Conservation (phyloP, 2,329 filamentous ascomycete species). For the Cercospora zeina region DNA sequence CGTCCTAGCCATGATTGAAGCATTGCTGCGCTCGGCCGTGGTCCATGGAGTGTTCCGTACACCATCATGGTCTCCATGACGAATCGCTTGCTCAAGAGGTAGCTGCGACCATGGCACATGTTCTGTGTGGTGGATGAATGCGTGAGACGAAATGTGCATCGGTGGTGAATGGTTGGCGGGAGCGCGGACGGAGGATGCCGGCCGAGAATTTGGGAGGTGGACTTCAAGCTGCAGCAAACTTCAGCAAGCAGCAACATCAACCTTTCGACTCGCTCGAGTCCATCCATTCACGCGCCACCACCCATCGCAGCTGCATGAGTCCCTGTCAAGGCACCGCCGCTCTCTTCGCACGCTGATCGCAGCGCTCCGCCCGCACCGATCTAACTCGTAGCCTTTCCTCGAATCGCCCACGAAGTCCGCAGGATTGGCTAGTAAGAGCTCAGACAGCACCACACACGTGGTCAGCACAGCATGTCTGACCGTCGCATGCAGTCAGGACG, state of each 20-base stretch:
- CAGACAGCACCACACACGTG: slow-evolving; percentile 27
- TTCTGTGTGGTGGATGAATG: background rate
- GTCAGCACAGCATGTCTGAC: slow-evolving; percentile 41
- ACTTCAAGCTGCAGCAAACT: slow-evolving; percentile 2
- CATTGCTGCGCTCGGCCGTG: no score
- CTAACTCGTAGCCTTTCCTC: slow-evolving; percentile 14
- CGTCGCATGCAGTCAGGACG: slow-evolving; percentile 48
- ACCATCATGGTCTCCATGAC: no score
- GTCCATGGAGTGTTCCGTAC: no score
- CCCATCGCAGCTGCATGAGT: background rate
- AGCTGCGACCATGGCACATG: no score
- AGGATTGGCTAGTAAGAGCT: slow-evolving; percentile 35
- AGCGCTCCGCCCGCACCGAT: slow-evolving; percentile 3
- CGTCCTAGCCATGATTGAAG: no score
- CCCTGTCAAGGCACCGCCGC: background rate
- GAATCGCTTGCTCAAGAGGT: no score
- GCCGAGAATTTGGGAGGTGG: slow-evolving; percentile 1
- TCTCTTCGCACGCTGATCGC: slow-evolving; percentile 7
- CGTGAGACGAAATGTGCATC: background rate
- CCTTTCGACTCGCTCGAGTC: background rate
- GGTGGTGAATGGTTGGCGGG: background rate
- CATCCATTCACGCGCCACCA: background rate
- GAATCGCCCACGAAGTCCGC: slow-evolving; percentile 11
- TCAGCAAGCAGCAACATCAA: background rate
- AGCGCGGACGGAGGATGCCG: background rate